Evolutionary conservation across 1,284 basidiomycete species (phyloP).

Genomic region (Xerocomus minutiporus): DNA sequence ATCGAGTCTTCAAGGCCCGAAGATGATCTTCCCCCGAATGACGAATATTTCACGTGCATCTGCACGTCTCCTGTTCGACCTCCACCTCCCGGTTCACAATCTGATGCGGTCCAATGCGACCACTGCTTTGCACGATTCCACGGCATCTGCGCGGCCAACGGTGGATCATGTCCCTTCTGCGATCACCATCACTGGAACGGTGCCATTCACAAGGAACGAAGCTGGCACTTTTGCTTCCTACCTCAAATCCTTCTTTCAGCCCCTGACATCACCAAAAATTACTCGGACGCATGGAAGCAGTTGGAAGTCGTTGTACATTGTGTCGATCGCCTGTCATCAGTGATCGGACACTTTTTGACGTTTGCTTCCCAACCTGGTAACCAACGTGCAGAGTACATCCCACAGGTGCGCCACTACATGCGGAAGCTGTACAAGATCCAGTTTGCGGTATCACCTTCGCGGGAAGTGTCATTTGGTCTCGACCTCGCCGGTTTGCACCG

Average conservation of each 20-base stretch:
- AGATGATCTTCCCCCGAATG: conserved; percentile 68
- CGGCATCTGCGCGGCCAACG: conserved; percentile 74
- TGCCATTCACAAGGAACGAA: conserved; percentile 70
- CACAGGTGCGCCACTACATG: conserved; percentile 81
- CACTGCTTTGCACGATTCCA: conserved; percentile 82
- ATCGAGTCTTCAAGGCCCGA: conserved; percentile 65
- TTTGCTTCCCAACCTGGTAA: conserved; percentile 63
- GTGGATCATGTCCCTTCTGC: conserved; percentile 84
- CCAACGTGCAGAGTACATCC: conserved; percentile 66
- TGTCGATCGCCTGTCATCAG: conserved; percentile 63
- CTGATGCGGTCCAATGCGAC: conserved; percentile 82
- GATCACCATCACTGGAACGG: conserved; percentile 87
- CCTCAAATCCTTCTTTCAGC: conserved; percentile 63
- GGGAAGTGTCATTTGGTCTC: conserved; percentile 72
- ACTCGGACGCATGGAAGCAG: conserved; percentile 72
- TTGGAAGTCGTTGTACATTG: conserved; percentile 72
- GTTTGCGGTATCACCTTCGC: conserved; percentile 72
- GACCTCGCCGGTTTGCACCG: conserved; percentile 76
- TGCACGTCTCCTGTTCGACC: conserved; percentile 70
- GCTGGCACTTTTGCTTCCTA: conserved; percentile 75
- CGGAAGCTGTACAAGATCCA: conserved; percentile 80
- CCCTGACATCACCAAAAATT: conserved; percentile 68
- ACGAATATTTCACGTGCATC: conserved; percentile 80
- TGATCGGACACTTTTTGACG: conserved; percentile 73
- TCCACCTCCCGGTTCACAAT: conserved; percentile 62